Base-by-base conservation (phyloP, 768 basidiomycete species). In the Calocybe cyanea region DNA sequence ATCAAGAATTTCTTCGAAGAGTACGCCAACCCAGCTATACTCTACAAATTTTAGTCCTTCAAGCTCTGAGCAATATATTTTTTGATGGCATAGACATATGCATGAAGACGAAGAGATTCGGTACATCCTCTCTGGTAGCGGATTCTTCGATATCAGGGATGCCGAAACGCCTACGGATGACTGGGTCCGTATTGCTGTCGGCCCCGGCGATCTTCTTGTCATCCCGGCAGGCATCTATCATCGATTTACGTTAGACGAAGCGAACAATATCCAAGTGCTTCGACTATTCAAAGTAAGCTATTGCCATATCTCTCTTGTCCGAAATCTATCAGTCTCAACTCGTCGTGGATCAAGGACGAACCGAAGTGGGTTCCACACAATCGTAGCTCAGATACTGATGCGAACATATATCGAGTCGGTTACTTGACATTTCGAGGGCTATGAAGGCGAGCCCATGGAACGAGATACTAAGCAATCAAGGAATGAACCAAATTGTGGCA, bases 31-130 rank as follows among this genome's bases (percentile, higher is more conserved):
- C 17, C 7, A 6, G 6, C 34, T 14, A 35, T n/a, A 7, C n/a
- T 5, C 7, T n/a, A 5, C 7, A 14, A 35, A 35, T 14, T n/a
- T 35, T n/a, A n/a, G 36, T 21, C 28, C 19, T 21, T 23, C 19
- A 20, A 17, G 23, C 14, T 11, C 20, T 17, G 25, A 11, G 25
- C n/a, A n/a, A n/a, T n/a, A n/a, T 28, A 6, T 28, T 15, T n/a
- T 28, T 15, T 41, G 19, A 45, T 25, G 10, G 13, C 18, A 17
- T 53, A 90, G 89, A 57, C 92, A 96, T 57, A 77, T 97, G 73
- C 94, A 96, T 56, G 92, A 96, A 63, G 93, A 96, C 57, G 93
- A 97, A 58, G 93, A 97, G 66, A 95, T 94, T 58, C 75, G 93
- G 7, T 97, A 89, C 57, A 81, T 94, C 55, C 73, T 92, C 32